Evolutionary conservation across 2,329 filamentous ascomycete species (phyloP).

Genomic region (Myriosclerotinia duriaeana): DNA sequence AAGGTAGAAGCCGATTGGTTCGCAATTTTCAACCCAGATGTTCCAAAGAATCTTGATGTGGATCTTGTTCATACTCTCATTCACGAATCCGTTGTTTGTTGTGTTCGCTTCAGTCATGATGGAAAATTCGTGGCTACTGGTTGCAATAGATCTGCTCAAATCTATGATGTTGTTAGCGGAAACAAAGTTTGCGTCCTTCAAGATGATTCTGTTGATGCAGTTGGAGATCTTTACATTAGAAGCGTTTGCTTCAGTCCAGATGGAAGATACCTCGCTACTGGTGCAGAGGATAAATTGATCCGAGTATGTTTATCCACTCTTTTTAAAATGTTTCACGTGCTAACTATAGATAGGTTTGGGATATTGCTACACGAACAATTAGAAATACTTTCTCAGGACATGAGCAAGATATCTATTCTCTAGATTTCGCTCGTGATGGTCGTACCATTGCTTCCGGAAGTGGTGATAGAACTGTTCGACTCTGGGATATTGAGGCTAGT

Average conservation of each 20-base stretch:
- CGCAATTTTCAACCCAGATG: conserved; percentile 90
- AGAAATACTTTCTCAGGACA: conserved; percentile 94
- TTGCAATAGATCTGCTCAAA: conserved; percentile 98
- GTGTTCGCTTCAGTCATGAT: conserved; percentile 93
- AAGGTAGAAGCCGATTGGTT: conserved; percentile 92
- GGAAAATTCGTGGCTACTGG: conserved; percentile 95
- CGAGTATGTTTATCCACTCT: conserved; percentile 59
- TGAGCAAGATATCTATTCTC: conserved; percentile 96
- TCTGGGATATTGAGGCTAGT: conserved; percentile 92
- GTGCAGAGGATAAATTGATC: conserved; percentile 96
- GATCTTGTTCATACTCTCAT: conserved; percentile 89
- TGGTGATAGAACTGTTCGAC: conserved; percentile 87
- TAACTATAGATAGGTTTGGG: conserved; percentile 73
- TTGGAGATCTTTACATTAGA: conserved; percentile 92
- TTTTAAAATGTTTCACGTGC: conserved; percentile 23
- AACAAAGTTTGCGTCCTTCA: conserved; percentile 87
- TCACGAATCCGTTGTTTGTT: conserved; percentile 97
- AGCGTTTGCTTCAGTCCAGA: conserved; percentile 99
- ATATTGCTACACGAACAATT: conserved; percentile 79
- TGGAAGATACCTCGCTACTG: conserved; percentile 88
- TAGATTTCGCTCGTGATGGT: conserved; percentile 92
- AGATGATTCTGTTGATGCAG: conserved; percentile 81
- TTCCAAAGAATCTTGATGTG: conserved; percentile 87
- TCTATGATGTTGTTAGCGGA: conserved; percentile 88
- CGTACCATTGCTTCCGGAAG: conserved; percentile 93